Percentiles rank a stretch among this genome's conserved stretches.
Conservation (phyloP, 2,329 filamentous ascomycete genomes). For the Penicillium sp. region DNA sequence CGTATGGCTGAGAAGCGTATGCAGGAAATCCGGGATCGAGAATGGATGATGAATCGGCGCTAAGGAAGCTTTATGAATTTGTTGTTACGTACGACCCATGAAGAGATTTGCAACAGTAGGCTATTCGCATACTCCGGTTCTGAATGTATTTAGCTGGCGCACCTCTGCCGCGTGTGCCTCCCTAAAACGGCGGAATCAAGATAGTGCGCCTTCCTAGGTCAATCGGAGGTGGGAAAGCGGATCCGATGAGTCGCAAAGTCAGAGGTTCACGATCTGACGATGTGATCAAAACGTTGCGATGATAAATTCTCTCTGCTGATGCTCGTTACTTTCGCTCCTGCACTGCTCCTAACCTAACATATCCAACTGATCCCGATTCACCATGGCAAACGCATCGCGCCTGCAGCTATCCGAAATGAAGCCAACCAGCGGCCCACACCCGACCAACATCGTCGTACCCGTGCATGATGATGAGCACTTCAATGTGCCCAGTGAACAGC, state of each 20-base stretch:
- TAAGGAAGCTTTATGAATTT: constrained; percentile 1
- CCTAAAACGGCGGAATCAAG: too few relatives aligned
- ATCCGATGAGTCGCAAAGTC: too few relatives aligned
- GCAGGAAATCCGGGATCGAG: constrained; percentile 29
- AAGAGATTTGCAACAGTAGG: not conserved
- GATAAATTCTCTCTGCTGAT: too few relatives aligned
- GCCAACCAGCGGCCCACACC: too few relatives aligned
- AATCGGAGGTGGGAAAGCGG: too few relatives aligned
- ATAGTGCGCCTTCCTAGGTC: too few relatives aligned
- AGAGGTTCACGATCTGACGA: too few relatives aligned
- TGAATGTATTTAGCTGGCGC: too few relatives aligned
- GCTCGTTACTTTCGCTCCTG: not conserved
- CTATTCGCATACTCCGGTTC: not conserved
- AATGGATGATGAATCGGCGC: constrained; percentile 23
- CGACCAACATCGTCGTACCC: too few relatives aligned
- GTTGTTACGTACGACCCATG: not conserved
- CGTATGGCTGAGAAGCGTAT: constrained; percentile 21
- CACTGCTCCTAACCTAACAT: not conserved
- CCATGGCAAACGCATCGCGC: not conserved
- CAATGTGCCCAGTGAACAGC: constrained; percentile 6
- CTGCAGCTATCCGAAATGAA: not conserved
- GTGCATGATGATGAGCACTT: constrained; percentile 3
- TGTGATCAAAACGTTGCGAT: too few relatives aligned
- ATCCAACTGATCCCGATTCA: too few relatives aligned
- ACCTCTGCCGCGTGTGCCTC: too few relatives aligned